Base-by-base conservation (phyloP, 2,329 filamentous ascomycete species). In the Hypoxylon rubiginosum region DNA sequence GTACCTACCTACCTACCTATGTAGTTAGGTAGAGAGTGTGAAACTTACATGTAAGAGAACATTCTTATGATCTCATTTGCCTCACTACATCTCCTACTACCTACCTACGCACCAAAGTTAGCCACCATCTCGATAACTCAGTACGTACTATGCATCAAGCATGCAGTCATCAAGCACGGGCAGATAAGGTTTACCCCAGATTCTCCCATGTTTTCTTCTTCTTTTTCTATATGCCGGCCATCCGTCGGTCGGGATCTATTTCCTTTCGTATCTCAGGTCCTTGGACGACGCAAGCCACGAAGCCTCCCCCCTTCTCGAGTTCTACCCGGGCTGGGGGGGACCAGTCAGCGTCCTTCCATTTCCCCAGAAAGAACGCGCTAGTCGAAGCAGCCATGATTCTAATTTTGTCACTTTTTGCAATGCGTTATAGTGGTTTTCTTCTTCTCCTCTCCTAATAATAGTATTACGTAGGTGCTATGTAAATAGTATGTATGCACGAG, bases 111-210 rank as follows among this genome's bases (percentile, higher is more conserved):
- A 15, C 13, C 11, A 36, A 15, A 59, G 34, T 58, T 64, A 41
- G 45, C 46, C 49, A 58, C 53, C 52, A 59, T 57, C 55, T 57
- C 58, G 7, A 30, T 48, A 41, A 13, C 32, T 28, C 19, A 19
- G 15, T 28, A 51, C 24, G 50, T 19, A 53, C 28, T 28, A 43
- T 34, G 45, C 54, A 49, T 26, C 45, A 19, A 62, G 49, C 50
- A 62, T 58, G 45, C 51, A 56, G 48, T 48, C 28, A 11, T 36
- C 41, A 62, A 39, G 49, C 52, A 62, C 36, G 49, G 24, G 13
- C 49, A 55, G 43, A 62, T 63, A 66, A 64, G 51, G 53, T 57
- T 46, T 64, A 67, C 71, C 70, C 71, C 71, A 66, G 72, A 73
- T 71, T 72, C 64, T 58, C 64, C 58, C 62, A n/a, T n/a, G n/a